phyloP scores from a whole-genome alignment of 192 early-diverging fungal species.

The Backusella liffmaniae region DNA sequence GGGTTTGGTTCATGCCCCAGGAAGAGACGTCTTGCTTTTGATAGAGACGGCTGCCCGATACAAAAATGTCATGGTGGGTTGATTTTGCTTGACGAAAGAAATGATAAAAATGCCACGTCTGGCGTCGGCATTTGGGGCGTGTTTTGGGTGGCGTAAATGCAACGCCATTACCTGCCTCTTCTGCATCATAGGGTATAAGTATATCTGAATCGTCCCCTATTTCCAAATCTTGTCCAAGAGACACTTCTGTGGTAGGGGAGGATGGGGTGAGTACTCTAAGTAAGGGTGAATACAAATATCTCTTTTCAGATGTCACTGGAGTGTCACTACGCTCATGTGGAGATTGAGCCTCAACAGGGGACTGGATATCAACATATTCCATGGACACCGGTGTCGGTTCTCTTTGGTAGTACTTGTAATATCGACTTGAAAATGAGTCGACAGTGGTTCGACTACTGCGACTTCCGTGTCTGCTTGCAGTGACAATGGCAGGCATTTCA shows the following conservation, averaged over 20 bases:
- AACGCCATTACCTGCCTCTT: not conserved
- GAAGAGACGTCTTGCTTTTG: not conserved
- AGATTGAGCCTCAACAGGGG: not conserved
- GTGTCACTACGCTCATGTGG: not conserved
- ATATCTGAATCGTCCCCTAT: not conserved
- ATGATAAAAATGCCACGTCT: not conserved
- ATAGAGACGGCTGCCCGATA: not conserved
- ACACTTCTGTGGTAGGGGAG: not conserved
- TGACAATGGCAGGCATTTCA: not conserved
- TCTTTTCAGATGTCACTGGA: not conserved
- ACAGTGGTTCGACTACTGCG: not conserved
- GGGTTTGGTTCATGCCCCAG: not conserved
- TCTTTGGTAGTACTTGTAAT: not conserved
- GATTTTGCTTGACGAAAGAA: not conserved
- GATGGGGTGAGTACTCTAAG: not conserved
- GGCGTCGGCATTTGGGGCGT: not conserved
- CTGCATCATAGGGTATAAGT: not conserved
- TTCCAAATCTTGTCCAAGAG: not conserved
- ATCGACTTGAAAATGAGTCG: slow-evolving; percentile 6
- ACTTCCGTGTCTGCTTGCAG: slow-evolving; percentile 5
- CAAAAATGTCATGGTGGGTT: not conserved
- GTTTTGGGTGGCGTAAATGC: not conserved
- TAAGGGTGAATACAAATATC: not conserved
- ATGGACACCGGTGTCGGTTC: not conserved
- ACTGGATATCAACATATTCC: not conserved